These are phyloP conservation scores for Aurinia saxatilis DNA, from an alignment of 345 rosid species.

Conservation along the genomic window DNA sequence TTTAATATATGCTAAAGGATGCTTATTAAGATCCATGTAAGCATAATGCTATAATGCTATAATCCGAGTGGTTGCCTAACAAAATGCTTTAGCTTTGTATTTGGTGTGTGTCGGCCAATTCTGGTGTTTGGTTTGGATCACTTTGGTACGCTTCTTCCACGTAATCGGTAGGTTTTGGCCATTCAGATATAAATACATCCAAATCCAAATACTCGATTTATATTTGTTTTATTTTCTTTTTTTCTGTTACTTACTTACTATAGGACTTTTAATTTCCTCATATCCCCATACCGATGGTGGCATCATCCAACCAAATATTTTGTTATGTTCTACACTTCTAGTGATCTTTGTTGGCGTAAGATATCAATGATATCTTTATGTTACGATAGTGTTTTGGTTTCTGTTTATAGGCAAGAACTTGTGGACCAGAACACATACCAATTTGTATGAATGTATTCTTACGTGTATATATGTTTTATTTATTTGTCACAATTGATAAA, in stretches of 20 bases:
- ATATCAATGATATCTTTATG: too few species aligned
- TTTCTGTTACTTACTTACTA: background rate
- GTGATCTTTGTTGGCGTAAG: too few species aligned
- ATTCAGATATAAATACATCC: slow-evolving; percentile 20
- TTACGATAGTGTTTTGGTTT: too few species aligned
- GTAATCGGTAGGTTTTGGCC: slow-evolving; percentile 20
- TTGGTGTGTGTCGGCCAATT: slow-evolving; percentile 21
- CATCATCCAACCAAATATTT: background rate
- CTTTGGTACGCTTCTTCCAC: slow-evolving; percentile 14
- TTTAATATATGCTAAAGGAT: too few species aligned
- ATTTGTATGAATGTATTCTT: background rate
- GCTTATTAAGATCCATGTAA: too few species aligned
- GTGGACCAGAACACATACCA: background rate
- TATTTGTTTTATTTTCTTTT: background rate
- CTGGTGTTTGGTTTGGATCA: slow-evolving; percentile 20
- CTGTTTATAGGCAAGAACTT: background rate
- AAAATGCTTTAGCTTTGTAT: slow-evolving; percentile 4
- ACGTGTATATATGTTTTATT: too few species aligned
- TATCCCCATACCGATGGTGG: background rate
- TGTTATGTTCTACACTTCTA: too few species aligned
- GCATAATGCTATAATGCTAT: too few species aligned
- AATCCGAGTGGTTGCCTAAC: slow-evolving; percentile 11
- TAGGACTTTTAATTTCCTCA: background rate
- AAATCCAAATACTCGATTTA: background rate
- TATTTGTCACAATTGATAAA: too few species aligned